phyloP scores from a whole-genome alignment of 2,329 filamentous ascomycete species.

The Colletotrichum karsti region DNA sequence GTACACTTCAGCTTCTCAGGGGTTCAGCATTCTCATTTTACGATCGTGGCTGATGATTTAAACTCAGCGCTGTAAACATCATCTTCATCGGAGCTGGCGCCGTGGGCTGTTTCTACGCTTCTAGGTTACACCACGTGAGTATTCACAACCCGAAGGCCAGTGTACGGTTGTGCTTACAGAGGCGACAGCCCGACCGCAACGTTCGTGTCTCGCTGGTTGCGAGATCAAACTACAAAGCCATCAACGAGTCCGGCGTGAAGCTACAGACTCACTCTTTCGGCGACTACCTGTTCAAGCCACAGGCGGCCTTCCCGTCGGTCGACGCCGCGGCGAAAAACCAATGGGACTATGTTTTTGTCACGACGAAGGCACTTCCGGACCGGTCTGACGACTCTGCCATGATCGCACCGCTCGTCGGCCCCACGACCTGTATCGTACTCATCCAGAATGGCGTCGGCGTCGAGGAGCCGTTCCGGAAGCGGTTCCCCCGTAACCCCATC shows the following conservation, averaged over 20 bases:
- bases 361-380: constrained; percentile 76
- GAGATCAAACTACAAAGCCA: constrained; percentile 75
- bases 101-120: constrained; percentile 78
- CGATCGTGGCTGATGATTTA: neutral
- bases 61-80: constrained; percentile 58
- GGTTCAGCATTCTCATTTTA: neutral
- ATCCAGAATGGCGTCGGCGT: constrained; percentile 79
- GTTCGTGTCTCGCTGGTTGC: constrained; percentile 75
- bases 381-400: constrained; percentile 67
- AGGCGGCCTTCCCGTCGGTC: constrained; percentile 69
- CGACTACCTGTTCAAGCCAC: constrained; percentile 69
- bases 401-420: constrained; percentile 66
- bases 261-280: constrained; percentile 74
- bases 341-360: constrained; percentile 73
- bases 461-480: constrained; percentile 69
- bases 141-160: neutral
- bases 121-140: constrained; percentile 66
- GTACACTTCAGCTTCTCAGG: neutral
- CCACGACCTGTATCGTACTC: constrained; percentile 67
- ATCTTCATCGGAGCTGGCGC: constrained; percentile 77
- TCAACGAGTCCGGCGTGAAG: constrained; percentile 68
- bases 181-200: constrained; percentile 53
- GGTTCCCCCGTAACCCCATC: constrained; percentile 69
- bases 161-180: constrained; percentile 13
- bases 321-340: constrained; percentile 54